These are phyloP conservation scores for Endotrypanum monterogeii DNA, from an alignment of 208 protist genomes.

Conservation along the genomic window DNA sequence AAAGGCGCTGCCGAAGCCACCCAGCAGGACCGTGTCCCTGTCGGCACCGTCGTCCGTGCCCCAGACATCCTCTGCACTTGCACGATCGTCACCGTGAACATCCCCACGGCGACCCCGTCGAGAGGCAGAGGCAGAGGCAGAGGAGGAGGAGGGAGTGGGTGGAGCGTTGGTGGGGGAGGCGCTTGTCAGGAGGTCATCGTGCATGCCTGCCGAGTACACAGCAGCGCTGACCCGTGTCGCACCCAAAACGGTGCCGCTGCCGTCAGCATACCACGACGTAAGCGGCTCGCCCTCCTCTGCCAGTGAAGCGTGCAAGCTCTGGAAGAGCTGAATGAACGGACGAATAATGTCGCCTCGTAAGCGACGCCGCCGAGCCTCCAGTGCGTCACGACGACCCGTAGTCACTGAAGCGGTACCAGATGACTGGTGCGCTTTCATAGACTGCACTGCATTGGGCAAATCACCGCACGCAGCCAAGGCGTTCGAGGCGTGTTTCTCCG, in stretches of 20 bases:
- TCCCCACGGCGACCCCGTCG: background rate
- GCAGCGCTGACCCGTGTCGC: background rate
- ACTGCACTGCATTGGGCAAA: background rate
- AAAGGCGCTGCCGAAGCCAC: background rate
- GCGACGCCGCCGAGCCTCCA: slow-evolving; percentile 32
- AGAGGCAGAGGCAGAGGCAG: background rate
- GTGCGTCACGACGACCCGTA: slow-evolving; percentile 15
- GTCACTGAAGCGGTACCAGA: background rate
- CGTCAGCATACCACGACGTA: slow-evolving; percentile 1
- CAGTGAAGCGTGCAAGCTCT: slow-evolving; percentile 50
- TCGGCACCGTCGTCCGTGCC: background rate
- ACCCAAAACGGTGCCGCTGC: background rate
- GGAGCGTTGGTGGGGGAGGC: background rate
- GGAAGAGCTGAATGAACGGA: slow-evolving; percentile 53
- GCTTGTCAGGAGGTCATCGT: slow-evolving; percentile 1
- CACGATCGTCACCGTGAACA: background rate
- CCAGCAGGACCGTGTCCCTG: background rate
- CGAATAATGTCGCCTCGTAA: slow-evolving; percentile 56
- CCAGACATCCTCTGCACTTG: background rate
- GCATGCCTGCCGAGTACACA: background rate
- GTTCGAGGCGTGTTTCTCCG: slow-evolving; percentile 19
- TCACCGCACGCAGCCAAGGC: background rate
- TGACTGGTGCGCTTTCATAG: no score
- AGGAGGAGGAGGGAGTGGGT: background rate
- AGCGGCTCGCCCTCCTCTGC: slow-evolving; percentile 33